Evolutionary conservation across 2,329 filamentous ascomycete genomes (phyloP).

Genomic region (Chlorencoelia australis): DNA sequence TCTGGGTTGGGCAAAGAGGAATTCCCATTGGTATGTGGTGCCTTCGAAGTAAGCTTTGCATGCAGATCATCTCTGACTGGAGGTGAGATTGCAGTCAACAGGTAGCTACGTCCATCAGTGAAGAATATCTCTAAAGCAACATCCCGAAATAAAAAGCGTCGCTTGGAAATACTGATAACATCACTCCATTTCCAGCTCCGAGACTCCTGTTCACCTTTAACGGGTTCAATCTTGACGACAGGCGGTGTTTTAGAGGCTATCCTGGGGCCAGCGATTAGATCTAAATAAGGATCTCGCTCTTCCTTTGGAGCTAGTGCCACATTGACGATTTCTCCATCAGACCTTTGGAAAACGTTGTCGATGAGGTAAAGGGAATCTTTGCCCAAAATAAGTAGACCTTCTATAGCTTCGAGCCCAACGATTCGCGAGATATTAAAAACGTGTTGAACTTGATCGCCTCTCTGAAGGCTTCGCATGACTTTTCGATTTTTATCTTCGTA

Average conservation of each 20-base stretch:
- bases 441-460: conserved; percentile 83
- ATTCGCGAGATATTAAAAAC: conserved; percentile 95
- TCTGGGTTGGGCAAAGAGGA: conserved; percentile 67
- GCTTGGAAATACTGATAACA: conserved; percentile 89
- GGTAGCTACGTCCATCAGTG: conserved; percentile 88
- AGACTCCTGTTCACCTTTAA: conserved; percentile 62
- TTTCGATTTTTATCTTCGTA: conserved; percentile 98
- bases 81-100: conserved; percentile 74
- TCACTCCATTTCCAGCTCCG: conserved; percentile 91
- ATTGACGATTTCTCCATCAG: conserved; percentile 93
- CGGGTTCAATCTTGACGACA: conserved; percentile 47
- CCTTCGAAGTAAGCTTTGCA: conserved; percentile 63
- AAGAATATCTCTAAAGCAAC: conserved; percentile 98
- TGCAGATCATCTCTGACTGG: conserved; percentile 70
- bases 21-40: conserved; percentile 66
- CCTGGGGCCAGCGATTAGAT: conserved; percentile 73
- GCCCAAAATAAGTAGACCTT: conserved; percentile 86
- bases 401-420: conserved; percentile 83
- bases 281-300: conserved; percentile 89
- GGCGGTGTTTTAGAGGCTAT: conserved; percentile 41
- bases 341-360: conserved; percentile 91
- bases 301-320: conserved; percentile 88
- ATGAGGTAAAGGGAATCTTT: conserved; percentile 90
- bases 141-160: conserved; percentile 88
- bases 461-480: conserved; percentile 87